Conservation (phyloP, 2,329 filamentous ascomycete genomes). For the Colletotrichum gigasporum region DNA sequence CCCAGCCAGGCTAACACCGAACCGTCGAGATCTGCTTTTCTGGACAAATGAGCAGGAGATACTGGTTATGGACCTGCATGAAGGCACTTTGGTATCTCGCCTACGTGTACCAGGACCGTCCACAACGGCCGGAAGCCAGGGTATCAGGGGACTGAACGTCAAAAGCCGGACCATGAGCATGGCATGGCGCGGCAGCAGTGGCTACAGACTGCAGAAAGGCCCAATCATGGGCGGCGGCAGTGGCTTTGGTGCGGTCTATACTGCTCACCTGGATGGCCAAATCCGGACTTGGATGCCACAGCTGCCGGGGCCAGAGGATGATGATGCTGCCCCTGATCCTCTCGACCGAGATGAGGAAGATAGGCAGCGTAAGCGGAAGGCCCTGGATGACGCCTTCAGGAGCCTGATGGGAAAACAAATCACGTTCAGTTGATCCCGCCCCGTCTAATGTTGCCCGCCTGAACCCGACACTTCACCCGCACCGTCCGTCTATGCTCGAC, state of each 20-base stretch:
- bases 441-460: not conserved
- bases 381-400: slow-evolving; percentile 81
- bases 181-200: slow-evolving; percentile 74
- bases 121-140: slow-evolving; percentile 53
- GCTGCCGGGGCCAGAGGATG: slow-evolving; percentile 58
- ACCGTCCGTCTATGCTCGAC: too few relatives aligned
- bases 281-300: slow-evolving; percentile 82
- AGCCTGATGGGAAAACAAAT: slow-evolving; percentile 79
- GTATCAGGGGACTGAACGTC: slow-evolving; percentile 65
- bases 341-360: slow-evolving; percentile 51
- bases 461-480: not conserved
- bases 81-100: slow-evolving; percentile 77
- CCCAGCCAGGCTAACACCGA: slow-evolving; percentile 65
- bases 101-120: slow-evolving; percentile 72
- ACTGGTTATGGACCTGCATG: slow-evolving; percentile 79
- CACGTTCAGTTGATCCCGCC: slow-evolving; percentile 60
- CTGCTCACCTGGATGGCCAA: slow-evolving; percentile 83
- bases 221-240: slow-evolving; percentile 68
- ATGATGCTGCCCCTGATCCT: slow-evolving; percentile 55
- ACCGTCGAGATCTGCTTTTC: slow-evolving; percentile 73
- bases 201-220: slow-evolving; percentile 65
- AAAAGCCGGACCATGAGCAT: slow-evolving; percentile 78
- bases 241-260: slow-evolving; percentile 72
- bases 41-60: slow-evolving; percentile 87
- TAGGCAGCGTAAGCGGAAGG: slow-evolving; percentile 75